These are phyloP conservation scores for Elsinoe arachidis DNA, from an alignment of 2,329 filamentous ascomycete genomes.

Conservation along the genomic window DNA sequence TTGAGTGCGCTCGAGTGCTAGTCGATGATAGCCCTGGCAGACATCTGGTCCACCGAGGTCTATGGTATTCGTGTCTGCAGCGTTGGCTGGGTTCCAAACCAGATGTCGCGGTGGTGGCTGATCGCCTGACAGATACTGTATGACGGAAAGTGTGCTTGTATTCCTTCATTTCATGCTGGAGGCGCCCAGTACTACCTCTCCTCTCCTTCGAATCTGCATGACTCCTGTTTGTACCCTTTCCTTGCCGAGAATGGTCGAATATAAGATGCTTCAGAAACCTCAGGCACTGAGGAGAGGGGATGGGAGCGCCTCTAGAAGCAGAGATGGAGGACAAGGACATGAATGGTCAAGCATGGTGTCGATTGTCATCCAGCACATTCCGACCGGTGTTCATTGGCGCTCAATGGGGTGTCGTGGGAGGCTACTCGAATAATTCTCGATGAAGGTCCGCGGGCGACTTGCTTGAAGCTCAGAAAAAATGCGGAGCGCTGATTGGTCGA, in stretches of 20 bases:
- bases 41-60: not conserved
- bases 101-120: not conserved
- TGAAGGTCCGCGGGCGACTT: not conserved
- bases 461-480: slow-evolving; percentile 13
- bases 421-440: not conserved
- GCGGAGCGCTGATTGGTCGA: slow-evolving; percentile 14
- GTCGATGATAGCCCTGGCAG: not conserved
- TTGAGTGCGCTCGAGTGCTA: not conserved
- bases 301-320: slow-evolving; percentile 12
- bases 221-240: no score
- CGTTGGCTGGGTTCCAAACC: not conserved
- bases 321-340: slow-evolving; percentile 45
- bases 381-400: slow-evolving; percentile 9
- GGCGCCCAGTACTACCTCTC: no score
- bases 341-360: slow-evolving; percentile 54
- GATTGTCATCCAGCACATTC: slow-evolving; percentile 6
- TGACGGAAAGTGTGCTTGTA: no score
- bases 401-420: slow-evolving; percentile 7
- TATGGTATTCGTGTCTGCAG: not conserved
- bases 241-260: not conserved
- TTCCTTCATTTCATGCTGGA: no score
- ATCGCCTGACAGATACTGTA: no score
- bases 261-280: slow-evolving; percentile 3
- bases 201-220: no score
- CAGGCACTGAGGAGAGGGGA: slow-evolving; percentile 7